Conservation (phyloP, 2,329 filamentous ascomycete genomes). For the Fusarium nygamai region DNA sequence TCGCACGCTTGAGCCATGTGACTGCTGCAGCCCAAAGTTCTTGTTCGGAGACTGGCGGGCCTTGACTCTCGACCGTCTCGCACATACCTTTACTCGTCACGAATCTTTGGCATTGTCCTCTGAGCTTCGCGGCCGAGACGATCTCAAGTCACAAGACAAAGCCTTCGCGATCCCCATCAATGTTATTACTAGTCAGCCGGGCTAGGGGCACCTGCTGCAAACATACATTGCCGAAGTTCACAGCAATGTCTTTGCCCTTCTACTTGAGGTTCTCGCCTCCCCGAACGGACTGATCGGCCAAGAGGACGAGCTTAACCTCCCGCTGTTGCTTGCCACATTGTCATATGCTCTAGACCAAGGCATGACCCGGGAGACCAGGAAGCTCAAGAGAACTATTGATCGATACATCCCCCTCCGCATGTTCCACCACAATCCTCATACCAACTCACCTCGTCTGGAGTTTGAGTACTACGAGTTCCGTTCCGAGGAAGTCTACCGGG, state of each 20-base stretch:
- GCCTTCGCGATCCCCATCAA: background rate
- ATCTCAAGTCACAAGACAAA: background rate
- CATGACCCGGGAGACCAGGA: conserved; percentile 31
- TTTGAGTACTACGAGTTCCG: conserved; percentile 31
- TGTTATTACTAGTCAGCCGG: background rate
- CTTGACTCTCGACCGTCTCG: background rate
- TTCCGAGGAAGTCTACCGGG: conserved; percentile 40
- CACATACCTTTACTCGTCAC: background rate
- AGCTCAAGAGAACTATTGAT: conserved; percentile 24
- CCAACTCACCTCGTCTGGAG: background rate
- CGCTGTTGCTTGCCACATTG: conserved; percentile 30
- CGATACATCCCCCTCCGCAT: conserved; percentile 40
- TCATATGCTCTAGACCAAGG: conserved; percentile 17
- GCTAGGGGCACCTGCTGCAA: conserved; percentile 17
- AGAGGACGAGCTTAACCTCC: conserved; percentile 38
- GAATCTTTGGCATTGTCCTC: background rate
- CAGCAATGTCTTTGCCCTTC: conserved; percentile 34
- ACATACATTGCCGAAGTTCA: conserved; percentile 1
- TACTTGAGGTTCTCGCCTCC: conserved; percentile 30
- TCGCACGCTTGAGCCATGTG: background rate
- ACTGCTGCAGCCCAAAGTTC: background rate
- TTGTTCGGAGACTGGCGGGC: background rate
- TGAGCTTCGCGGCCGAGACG: background rate
- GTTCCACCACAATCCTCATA: conserved; percentile 35
- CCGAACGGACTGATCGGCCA: conserved; percentile 28